These are phyloP conservation scores for Boletus hoseneyae DNA, from an alignment of 1,284 basidiomycete species.

Conservation along the genomic window DNA sequence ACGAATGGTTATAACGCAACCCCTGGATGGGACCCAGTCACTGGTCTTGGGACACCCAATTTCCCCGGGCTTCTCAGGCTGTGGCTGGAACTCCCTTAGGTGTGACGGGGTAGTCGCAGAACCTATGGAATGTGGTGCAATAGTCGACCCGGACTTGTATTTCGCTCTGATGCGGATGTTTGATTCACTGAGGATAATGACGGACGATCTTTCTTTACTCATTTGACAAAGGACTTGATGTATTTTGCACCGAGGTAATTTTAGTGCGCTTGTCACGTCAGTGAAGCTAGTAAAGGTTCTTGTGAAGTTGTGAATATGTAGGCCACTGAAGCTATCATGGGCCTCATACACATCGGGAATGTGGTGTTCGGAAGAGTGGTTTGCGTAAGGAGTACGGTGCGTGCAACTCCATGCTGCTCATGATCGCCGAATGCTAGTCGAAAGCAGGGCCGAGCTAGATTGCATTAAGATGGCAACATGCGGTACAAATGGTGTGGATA, in stretches of 20 bases:
- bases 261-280: too few species aligned
- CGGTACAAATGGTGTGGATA: conserved; percentile 18
- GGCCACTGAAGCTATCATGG: too few species aligned
- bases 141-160: too few species aligned
- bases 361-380: too few species aligned
- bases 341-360: too few species aligned
- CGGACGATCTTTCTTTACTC: background rate
- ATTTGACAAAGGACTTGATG: too few species aligned
- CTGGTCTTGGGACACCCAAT: conserved; percentile 35
- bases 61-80: conserved; percentile 19
- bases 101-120: too few species aligned
- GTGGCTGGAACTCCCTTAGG: conserved; percentile 19
- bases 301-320: background rate
- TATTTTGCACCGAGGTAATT: too few species aligned
- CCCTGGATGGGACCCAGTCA: conserved; percentile 40
- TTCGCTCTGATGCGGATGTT: too few species aligned
- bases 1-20: conserved; percentile 33
- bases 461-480: conserved; percentile 14
- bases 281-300: too few species aligned
- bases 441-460: conserved; percentile 6
- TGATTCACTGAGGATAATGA: too few species aligned
- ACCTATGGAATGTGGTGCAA: background rate
- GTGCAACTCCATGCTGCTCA: background rate
- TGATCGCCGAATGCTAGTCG: background rate
- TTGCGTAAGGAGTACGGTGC: too few species aligned